Evolutionary conservation across 768 basidiomycete genomes (phyloP).

Genomic region (Calocybe indica): DNA sequence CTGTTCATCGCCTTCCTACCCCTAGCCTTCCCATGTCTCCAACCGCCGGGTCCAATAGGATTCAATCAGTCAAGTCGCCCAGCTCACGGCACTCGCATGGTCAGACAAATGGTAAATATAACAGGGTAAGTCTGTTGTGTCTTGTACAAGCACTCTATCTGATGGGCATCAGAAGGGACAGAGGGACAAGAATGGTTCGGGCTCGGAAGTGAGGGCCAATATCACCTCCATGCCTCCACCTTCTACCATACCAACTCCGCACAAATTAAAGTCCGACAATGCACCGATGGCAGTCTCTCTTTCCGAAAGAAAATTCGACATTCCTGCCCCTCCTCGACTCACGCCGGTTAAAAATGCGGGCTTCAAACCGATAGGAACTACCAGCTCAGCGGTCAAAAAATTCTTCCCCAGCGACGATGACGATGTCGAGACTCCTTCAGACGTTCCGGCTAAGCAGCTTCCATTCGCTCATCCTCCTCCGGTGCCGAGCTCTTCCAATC

Average conservation of each 20-base stretch:
- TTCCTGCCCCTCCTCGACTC: constrained; percentile 13
- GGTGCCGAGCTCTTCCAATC: no score
- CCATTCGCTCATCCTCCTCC: no score
- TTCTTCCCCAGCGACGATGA: constrained; percentile 86
- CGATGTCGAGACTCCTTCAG: constrained; percentile 40
- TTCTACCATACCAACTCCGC: constrained; percentile 14
- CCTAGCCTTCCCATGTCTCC: constrained; percentile 29
- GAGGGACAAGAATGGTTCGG: no score
- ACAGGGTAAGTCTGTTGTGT: constrained; percentile 12
- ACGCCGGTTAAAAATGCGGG: constrained; percentile 37
- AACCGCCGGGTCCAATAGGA: constrained; percentile 5
- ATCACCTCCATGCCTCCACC: constrained; percentile 25
- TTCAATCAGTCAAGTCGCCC: no score
- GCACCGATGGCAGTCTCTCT: background rate
- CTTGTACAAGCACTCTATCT: no score
- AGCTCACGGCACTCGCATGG: constrained; percentile 16
- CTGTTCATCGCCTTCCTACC: constrained; percentile 60
- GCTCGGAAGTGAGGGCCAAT: no score
- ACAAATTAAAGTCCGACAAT: constrained; percentile 4
- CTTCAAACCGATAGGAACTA: constrained; percentile 63
- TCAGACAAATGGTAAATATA: constrained; percentile 31
- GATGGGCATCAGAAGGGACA: no score
- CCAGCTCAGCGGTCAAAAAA: constrained; percentile 55
- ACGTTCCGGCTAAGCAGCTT: constrained; percentile 2
- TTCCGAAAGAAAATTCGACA: constrained; percentile 8